Percentiles rank a stretch among this genome's conserved stretches.
These are phyloP conservation scores for Russula virescens DNA, from an alignment of 768 basidiomycete species.

Conservation along the genomic window DNA sequence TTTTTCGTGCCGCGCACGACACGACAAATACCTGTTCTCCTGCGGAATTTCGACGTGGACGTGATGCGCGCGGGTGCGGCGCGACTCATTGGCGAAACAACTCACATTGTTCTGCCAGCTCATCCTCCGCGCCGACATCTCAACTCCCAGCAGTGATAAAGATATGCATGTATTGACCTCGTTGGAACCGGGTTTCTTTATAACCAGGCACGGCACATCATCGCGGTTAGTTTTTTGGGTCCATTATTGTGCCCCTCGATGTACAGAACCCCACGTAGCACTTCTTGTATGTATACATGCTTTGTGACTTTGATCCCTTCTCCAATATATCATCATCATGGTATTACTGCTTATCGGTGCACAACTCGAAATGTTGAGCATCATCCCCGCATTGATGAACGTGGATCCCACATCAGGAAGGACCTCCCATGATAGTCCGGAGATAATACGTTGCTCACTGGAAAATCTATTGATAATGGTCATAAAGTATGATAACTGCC, in stretches of 20 bases:
- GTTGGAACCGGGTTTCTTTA: conserved; percentile 87
- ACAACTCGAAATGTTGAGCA: conserved; percentile 64
- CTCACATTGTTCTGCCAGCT: conserved; percentile 70
- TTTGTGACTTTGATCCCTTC: too few species aligned
- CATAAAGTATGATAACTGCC: too few species aligned
- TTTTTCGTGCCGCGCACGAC: conserved; percentile 77
- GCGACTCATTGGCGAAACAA: conserved; percentile 82
- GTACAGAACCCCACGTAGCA: too few species aligned
- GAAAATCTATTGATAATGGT: too few species aligned
- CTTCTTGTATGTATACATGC: too few species aligned
- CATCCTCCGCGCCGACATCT: conserved; percentile 62
- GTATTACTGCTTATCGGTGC: conserved; percentile 84
- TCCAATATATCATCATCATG: conserved; percentile 90
- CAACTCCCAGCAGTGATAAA: conserved; percentile 33
- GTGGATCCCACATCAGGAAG: too few species aligned
- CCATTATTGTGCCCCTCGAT: too few species aligned
- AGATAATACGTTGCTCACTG: too few species aligned
- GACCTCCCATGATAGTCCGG: too few species aligned
- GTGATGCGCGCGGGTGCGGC: conserved; percentile 72
- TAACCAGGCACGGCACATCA: conserved; percentile 94
- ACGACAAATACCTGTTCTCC: conserved; percentile 98
- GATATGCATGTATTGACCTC: conserved; percentile 67
- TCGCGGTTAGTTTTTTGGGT: too few species aligned
- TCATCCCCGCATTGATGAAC: conserved; percentile 73
- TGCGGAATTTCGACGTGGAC: conserved; percentile 56